Conservation (phyloP, 192 early-diverging fungal species). For the Pilaira anomala region DNA sequence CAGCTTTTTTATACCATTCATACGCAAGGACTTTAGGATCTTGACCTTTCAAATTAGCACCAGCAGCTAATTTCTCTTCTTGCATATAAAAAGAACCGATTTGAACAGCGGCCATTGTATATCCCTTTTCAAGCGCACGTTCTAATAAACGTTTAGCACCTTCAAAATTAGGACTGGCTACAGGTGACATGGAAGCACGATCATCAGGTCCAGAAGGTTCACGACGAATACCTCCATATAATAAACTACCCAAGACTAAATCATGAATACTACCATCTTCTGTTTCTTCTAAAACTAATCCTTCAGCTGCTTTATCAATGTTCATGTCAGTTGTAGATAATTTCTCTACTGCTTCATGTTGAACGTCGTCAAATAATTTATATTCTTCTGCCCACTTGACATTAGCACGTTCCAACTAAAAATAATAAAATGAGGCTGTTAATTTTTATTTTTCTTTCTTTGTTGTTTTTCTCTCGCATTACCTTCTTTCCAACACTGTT, state of each 20-base stretch:
- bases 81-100: slow-evolving; percentile 47
- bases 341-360: slow-evolving; percentile 43
- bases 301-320: slow-evolving; percentile 39
- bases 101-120: slow-evolving; percentile 54
- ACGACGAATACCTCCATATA: slow-evolving; percentile 44
- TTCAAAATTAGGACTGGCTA: slow-evolving; percentile 44
- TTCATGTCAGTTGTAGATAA: slow-evolving; percentile 44
- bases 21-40: slow-evolving; percentile 46
- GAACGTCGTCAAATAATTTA: slow-evolving; percentile 41
- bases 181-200: slow-evolving; percentile 37
- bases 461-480: background rate
- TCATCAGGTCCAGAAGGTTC: slow-evolving; percentile 26
- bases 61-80: slow-evolving; percentile 44
- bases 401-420: slow-evolving; percentile 40
- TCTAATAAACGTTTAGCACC: slow-evolving; percentile 47
- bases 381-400: slow-evolving; percentile 39
- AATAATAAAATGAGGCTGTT: slow-evolving; percentile 2
- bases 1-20: slow-evolving; percentile 47
- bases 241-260: slow-evolving; percentile 39
- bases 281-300: slow-evolving; percentile 28
- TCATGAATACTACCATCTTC: slow-evolving; percentile 43
- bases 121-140: slow-evolving; percentile 45
- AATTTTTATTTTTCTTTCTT: background rate
- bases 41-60: slow-evolving; percentile 43
- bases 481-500: slow-evolving; percentile 46